Evolutionary conservation across 2,329 filamentous ascomycete species (phyloP), one percentile per base, ranked within the genome.

Genomic region (Stachybotrys chartarum): DNA sequence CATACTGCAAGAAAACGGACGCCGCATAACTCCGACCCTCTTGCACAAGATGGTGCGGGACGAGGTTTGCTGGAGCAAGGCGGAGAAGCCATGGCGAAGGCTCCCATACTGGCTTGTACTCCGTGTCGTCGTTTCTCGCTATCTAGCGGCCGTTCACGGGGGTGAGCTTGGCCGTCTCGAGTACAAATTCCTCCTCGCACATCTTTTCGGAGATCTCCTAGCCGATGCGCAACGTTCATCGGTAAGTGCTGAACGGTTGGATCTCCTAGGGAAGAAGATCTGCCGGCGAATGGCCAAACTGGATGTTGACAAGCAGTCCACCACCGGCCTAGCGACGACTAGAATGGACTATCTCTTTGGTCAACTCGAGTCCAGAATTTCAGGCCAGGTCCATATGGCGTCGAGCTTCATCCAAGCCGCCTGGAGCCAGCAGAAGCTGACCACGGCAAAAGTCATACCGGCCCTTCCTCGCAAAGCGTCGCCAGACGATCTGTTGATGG

Each of bases 31-130:
- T 2, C 69, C 76, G 0, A 61, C 68, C 0, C 30, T 74, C 0
- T 64, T 87, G 1, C 71, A 73, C 1, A 90, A 90, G 64, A 75
- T 61, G 12, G 76, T 87, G 1, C 75, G 81, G 1, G 86, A 89
- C 52, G 83, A 87, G 30, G 79, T 87, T 0, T 75, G 74, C 30
- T 80, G 80, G 68, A 64, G 70, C 1, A 66, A 77, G 1, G 73
- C 76, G 0, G 67, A 74, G 2, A 69, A 71, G 1, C 86, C 85
- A 0, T 90, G 86, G 86, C 76, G 86, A 24, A 71, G 87, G 45
- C 78, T 79, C 5, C 78, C 86, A 0, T 76, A 80, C 52, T 90
- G 84, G 79, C 77, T 90, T 0, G 71, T 84, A 0, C 65, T 88
- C 14, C 80, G 84, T 1, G 84, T 89, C 7, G 73, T 75, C 0